Conservation (phyloP, 2,329 filamentous ascomycete genomes). For the Fusarium anguioides region DNA sequence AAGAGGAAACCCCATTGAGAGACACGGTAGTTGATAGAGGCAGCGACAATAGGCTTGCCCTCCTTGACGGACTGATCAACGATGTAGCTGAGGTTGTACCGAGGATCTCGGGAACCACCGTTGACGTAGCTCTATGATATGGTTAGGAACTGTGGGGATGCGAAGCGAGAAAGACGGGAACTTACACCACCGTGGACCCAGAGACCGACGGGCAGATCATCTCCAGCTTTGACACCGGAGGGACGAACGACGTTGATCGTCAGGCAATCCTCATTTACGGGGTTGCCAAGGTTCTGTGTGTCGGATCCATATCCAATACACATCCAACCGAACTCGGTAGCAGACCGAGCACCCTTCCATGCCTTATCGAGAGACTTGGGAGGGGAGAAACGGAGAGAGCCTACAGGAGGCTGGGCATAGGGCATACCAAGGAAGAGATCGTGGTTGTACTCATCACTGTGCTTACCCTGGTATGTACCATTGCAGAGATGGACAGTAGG, state of each 20-base stretch:
- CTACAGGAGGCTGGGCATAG: slow-evolving; percentile 52
- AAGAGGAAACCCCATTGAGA: slow-evolving; percentile 64
- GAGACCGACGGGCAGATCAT: slow-evolving; percentile 65
- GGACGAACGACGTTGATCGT: slow-evolving; percentile 44
- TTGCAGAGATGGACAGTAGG: slow-evolving; percentile 19
- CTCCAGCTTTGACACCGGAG: slow-evolving; percentile 43
- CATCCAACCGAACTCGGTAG: slow-evolving; percentile 59
- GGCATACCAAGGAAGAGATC: slow-evolving; percentile 36
- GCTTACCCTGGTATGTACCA: slow-evolving; percentile 33
- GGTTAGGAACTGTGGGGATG: slow-evolving; percentile 7
- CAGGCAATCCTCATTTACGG: slow-evolving; percentile 43
- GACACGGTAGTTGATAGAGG: slow-evolving; percentile 63
- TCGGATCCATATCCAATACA: slow-evolving; percentile 64
- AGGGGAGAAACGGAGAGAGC: slow-evolving; percentile 62
- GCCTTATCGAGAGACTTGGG: slow-evolving; percentile 61
- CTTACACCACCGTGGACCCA: slow-evolving; percentile 66
- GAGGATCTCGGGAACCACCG: slow-evolving; percentile 43
- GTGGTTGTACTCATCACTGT: slow-evolving; percentile 25
- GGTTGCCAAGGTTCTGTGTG: slow-evolving; percentile 31
- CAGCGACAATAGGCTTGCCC: slow-evolving; percentile 61
- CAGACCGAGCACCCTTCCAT: slow-evolving; percentile 55
- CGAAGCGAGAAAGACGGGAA: not conserved
- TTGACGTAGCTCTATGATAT: slow-evolving; percentile 39
- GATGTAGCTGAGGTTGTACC: slow-evolving; percentile 72
- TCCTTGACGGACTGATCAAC: slow-evolving; percentile 61